phyloP scores from a whole-genome alignment of 108 stramenopile genomes.

The Aurantiochytrium sp. region DNA sequence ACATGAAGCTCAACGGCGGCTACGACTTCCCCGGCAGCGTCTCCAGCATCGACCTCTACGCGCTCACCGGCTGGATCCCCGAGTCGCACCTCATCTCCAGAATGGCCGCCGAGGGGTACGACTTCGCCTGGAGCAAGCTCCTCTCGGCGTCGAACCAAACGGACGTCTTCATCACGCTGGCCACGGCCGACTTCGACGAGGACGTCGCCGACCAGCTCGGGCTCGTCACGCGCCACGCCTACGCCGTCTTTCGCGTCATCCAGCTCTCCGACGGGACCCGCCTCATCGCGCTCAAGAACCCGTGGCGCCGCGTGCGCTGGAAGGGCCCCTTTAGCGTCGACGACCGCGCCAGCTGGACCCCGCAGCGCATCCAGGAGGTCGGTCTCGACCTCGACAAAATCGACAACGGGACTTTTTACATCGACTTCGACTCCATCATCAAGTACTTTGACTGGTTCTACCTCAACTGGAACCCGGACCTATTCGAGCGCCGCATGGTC shows the following conservation, averaged over 20 bases:
- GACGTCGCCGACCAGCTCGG: conserved; percentile 67
- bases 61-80: conserved; percentile 88
- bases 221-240: conserved; percentile 80
- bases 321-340: background rate
- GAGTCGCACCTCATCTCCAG: conserved; percentile 69
- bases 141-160: conserved; percentile 66
- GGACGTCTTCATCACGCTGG: conserved; percentile 79
- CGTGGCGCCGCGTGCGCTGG: conserved; percentile 67
- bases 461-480: conserved; percentile 54
- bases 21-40: conserved; percentile 90
- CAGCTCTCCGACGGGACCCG: conserved; percentile 56
- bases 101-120: conserved; percentile 51
- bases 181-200: conserved; percentile 63
- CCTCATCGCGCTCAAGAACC: conserved; percentile 80
- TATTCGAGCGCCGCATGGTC: conserved; percentile 33
- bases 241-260: conserved; percentile 74
- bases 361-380: background rate
- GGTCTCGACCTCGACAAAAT: conserved; percentile 28
- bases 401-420: conserved; percentile 54
- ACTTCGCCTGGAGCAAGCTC: conserved; percentile 76
- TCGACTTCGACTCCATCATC: conserved; percentile 39
- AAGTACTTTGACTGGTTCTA: conserved; percentile 44
- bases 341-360: conserved; percentile 19
- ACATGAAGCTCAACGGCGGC: conserved; percentile 76
- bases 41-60: conserved; percentile 78